phyloP scores from a whole-genome alignment of 306 rosid genomes.

The Adenanthera pavonina region DNA sequence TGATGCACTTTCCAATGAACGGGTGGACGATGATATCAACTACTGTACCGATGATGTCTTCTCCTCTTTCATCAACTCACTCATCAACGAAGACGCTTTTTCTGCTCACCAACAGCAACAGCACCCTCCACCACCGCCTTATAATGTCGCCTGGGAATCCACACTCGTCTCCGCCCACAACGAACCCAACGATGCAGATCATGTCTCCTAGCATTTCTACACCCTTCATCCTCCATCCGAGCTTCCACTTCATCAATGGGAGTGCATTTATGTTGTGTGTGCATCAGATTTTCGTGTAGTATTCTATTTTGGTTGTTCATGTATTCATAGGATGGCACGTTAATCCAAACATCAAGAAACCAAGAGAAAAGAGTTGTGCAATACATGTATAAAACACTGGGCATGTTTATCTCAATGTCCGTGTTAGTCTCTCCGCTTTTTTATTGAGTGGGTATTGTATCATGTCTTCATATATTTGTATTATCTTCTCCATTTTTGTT shows the following conservation, averaged over 20 bases:
- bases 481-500: conserved; percentile 2
- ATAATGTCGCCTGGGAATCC: conserved; percentile 48
- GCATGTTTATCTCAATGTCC: not conserved
- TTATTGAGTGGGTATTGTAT: not conserved
- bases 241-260: not conserved
- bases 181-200: conserved; percentile 32
- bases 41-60: conserved; percentile 65
- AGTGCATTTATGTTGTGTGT: not conserved
- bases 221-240: not conserved
- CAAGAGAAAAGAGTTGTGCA: not conserved
- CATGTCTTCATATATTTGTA: not conserved
- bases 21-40: conserved; percentile 42
- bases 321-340: not conserved
- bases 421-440: not conserved
- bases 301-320: not conserved
- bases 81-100: conserved; percentile 76
- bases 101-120: conserved; percentile 40
- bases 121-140: conserved; percentile 22
- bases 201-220: not conserved
- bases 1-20: conserved; percentile 23
- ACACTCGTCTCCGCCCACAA: conserved; percentile 49
- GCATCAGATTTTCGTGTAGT: not conserved
- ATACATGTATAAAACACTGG: not conserved
- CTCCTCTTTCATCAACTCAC: conserved; percentile 76
- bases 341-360: not conserved